Percentiles rank a stretch among this genome's conserved stretches.
phyloP scores from a whole-genome alignment of 2,329 filamentous ascomycete species.

The Colletotrichum viniferum region DNA sequence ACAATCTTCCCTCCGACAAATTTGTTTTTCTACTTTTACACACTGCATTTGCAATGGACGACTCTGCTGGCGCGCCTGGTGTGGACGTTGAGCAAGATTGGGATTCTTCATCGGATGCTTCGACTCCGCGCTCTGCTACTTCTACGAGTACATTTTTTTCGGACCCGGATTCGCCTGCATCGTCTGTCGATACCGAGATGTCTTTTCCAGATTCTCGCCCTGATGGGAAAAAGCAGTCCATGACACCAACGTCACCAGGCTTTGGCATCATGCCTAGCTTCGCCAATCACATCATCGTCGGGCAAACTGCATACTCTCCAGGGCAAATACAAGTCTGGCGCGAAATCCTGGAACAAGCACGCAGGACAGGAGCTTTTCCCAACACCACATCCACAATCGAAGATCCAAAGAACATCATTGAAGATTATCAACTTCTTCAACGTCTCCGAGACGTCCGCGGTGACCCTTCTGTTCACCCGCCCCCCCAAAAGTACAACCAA shows the following conservation, averaged over 20 bases:
- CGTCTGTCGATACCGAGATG: background rate
- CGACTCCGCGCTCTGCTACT: background rate
- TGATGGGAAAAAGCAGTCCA: background rate
- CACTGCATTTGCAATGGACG: background rate
- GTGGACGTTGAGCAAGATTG: background rate
- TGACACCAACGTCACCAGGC: no score
- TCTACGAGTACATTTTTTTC: background rate
- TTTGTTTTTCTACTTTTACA: background rate
- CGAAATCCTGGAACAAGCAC: no score
- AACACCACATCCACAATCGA: background rate
- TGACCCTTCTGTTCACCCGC: background rate
- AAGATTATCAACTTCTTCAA: background rate
- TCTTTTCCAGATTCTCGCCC: fast-evolving
- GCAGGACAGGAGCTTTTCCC: background rate
- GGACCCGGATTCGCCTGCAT: background rate
- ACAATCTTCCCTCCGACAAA: background rate
- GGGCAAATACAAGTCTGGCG: no score
- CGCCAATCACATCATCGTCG: no score
- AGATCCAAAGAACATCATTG: background rate
- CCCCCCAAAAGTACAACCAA: conserved; percentile 23
- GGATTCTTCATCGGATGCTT: background rate
- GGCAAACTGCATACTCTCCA: no score
- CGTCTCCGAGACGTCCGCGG: no score
- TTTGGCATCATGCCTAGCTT: no score
- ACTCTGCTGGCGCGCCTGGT: background rate